Conservation (phyloP, 345 rosid genomes). For the Passiflora organensis region DNA sequence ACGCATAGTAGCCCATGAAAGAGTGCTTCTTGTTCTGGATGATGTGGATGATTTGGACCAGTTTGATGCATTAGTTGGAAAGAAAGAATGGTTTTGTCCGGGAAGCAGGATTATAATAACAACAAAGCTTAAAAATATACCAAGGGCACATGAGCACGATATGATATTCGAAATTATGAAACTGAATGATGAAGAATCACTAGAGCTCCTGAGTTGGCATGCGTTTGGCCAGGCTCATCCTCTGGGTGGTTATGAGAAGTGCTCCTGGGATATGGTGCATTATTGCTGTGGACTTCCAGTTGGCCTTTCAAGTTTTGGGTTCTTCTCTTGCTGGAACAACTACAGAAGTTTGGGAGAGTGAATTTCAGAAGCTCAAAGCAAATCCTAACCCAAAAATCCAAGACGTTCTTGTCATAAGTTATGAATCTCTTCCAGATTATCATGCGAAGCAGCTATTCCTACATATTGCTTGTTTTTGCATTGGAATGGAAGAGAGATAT, state of each 20-base stretch:
- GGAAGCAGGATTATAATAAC: conserved; percentile 2
- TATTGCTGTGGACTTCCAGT: not conserved
- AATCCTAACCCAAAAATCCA: not conserved
- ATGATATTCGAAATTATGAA: not conserved
- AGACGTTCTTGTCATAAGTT: not conserved
- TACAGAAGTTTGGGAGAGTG: conserved; percentile 14
- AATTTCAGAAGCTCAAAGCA: conserved; percentile 1
- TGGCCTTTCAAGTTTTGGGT: not conserved
- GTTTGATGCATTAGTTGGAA: not conserved
- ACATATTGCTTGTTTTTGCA: not conserved
- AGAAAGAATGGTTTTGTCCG: not conserved
- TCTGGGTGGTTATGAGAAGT: not conserved
- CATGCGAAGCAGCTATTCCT: not conserved
- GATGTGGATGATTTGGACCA: conserved; percentile 12
- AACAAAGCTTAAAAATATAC: not conserved
- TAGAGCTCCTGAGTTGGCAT: conserved; percentile 1
- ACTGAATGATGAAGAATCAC: not conserved
- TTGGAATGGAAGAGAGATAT: not conserved
- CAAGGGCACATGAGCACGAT: not conserved
- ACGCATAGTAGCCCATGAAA: no score
- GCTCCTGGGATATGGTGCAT: not conserved
- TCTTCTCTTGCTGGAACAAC: not conserved
- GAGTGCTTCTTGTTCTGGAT: no score
- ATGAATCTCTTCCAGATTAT: not conserved
- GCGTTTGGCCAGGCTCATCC: not conserved